A percentile compares a stretch with the other conserved stretches of the same genome.
These are phyloP conservation scores for Pezicula rhizophila DNA, from an alignment of 2,329 filamentous ascomycete species.

Conservation along the genomic window DNA sequence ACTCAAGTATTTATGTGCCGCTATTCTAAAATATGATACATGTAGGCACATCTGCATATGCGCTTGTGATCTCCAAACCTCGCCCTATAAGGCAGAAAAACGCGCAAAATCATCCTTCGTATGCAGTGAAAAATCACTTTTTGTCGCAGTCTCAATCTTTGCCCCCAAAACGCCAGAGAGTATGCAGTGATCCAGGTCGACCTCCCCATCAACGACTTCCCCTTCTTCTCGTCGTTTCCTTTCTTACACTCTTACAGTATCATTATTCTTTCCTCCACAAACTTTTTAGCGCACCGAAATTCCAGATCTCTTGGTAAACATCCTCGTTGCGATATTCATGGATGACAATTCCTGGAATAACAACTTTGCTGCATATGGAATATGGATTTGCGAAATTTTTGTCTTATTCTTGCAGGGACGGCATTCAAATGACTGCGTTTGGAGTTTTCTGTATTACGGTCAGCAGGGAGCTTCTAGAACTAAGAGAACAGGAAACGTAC, in stretches of 20 bases:
- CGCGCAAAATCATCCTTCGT: not conserved
- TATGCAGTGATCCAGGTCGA: slow-evolving; percentile 1
- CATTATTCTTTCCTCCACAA: not conserved
- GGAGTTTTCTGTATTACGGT: slow-evolving; percentile 64
- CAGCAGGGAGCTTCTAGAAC: slow-evolving; percentile 22
- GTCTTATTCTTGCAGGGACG: slow-evolving; percentile 99
- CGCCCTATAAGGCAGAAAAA: not conserved
- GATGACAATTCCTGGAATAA: slow-evolving; percentile 96
- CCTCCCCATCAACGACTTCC: not conserved
- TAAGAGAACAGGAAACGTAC: slow-evolving; percentile 52
- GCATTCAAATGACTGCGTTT: slow-evolving; percentile 94
- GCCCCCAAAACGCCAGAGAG: not conserved
- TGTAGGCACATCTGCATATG: not conserved
- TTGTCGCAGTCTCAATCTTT: slow-evolving; percentile 1
- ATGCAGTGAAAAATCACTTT: slow-evolving; percentile 10
- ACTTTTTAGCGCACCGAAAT: slow-evolving; percentile 57
- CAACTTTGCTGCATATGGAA: slow-evolving; percentile 95
- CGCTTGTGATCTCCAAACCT: not conserved
- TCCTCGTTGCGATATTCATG: slow-evolving; percentile 96
- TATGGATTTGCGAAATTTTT: slow-evolving; percentile 94
- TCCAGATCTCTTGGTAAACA: slow-evolving; percentile 86
- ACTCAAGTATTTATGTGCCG: not conserved
- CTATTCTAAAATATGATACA: slow-evolving; percentile 6
- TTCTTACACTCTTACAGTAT: slow-evolving; percentile 10
- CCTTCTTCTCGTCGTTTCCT: not conserved